phyloP scores from a whole-genome alignment of 176 grass and related monocot species.

The Carex pumila region DNA sequence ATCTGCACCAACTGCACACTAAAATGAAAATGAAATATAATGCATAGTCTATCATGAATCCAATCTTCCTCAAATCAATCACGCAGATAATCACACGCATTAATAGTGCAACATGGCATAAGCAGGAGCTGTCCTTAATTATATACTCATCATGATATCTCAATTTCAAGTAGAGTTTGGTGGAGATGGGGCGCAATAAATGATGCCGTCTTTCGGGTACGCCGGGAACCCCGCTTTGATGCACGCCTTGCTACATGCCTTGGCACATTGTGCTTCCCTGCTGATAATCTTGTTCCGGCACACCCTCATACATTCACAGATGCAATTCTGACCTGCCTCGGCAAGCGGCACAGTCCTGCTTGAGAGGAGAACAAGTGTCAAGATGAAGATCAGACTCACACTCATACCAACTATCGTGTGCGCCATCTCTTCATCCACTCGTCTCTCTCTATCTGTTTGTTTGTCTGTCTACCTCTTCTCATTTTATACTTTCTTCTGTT shows the following conservation, averaged over 20 bases:
- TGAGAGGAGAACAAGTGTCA: background rate
- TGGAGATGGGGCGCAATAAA: background rate
- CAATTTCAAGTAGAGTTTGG: background rate
- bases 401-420: background rate
- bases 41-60: background rate
- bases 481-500: background rate
- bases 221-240: background rate
- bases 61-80: background rate
- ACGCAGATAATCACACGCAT: background rate
- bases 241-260: constrained; percentile 5
- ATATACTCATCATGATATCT: background rate
- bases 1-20: background rate
- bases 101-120: background rate
- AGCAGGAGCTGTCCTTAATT: background rate
- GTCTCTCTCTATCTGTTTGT: background rate
- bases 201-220: constrained; percentile 16
- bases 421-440: constrained; percentile 1
- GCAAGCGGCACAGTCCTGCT: background rate
- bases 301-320: constrained; percentile 16
- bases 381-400: background rate
- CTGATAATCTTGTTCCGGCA: background rate
- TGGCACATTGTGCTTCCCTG: background rate
- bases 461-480: background rate
- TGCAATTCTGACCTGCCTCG: constrained; percentile 3
- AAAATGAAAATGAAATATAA: background rate